Percentiles rank a stretch among this genome's conserved stretches.
Conservation (phyloP, 305 asterid species). For the Fraxinus latifolia region DNA sequence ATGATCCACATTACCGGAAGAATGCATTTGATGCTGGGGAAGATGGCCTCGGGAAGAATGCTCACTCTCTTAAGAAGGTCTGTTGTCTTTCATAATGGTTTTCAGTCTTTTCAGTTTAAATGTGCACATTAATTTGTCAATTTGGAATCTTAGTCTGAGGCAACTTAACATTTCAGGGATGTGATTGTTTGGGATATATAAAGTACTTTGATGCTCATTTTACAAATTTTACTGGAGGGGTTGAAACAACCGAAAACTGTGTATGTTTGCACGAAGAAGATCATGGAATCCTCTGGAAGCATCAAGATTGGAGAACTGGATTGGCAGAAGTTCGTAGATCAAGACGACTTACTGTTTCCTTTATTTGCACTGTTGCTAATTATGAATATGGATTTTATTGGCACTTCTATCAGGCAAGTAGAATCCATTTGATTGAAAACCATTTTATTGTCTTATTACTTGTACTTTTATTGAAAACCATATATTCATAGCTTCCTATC, state of each 20-base stretch:
- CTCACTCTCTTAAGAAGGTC: slow-evolving; percentile 96
- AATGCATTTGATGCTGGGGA: slow-evolving; percentile 99
- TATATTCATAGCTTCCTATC: neutral
- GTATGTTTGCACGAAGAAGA: slow-evolving; percentile 98
- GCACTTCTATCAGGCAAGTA: slow-evolving; percentile 91
- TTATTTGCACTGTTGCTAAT: slow-evolving; percentile 91
- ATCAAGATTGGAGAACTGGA: slow-evolving; percentile 99
- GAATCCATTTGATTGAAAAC: slow-evolving; percentile 16
- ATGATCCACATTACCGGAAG: slow-evolving; percentile 94
- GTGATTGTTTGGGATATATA: slow-evolving; percentile 87
- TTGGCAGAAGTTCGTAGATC: slow-evolving; percentile 90
- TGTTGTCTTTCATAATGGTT: neutral
- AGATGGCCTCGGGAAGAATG: slow-evolving; percentile 95
- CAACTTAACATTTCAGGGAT: slow-evolving; percentile 56
- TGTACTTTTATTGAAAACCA: neutral
- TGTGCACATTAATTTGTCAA: slow-evolving; percentile 5
- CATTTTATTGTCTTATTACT: neutral
- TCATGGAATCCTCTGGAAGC: slow-evolving; percentile 95
- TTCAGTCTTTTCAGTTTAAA: neutral
- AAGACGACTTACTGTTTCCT: slow-evolving; percentile 86
- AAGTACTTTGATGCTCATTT: slow-evolving; percentile 92
- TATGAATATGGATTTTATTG: slow-evolving; percentile 95
- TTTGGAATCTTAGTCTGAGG: slow-evolving; percentile 13
- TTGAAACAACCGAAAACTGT: slow-evolving; percentile 85
- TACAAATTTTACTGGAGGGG: slow-evolving; percentile 90